Base-by-base conservation (phyloP, 257 asterid genomes). In the Solanum lycopersicoides region DNA sequence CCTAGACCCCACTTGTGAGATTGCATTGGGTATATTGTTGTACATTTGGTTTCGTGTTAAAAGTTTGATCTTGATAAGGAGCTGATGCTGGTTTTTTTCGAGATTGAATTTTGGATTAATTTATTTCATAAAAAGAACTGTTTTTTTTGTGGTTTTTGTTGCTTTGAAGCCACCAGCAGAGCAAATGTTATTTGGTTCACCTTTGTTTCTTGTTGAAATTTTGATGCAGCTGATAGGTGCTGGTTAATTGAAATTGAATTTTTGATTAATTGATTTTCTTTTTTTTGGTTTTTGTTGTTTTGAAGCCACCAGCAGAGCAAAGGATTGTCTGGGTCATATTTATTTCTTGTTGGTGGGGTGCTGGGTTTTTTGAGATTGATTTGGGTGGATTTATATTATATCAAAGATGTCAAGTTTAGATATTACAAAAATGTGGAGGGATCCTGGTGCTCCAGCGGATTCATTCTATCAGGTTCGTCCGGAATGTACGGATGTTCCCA, bases 391-490 rank as follows among this genome's bases (percentile, higher is more conserved):
- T 77, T 77, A 39, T 44, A 76, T 23, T 32, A 21, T 41, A 25
- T 77, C 35, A 44, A 42, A 80, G 44, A 80, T 80, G 85, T 4
- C 68, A 15, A 8, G 30, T 32, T 80, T 80, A 80, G 85, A 80
- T 50, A 80, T 86, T 86, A 34, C 71, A 21, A 77, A 86, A 53
- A 95, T 97, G 94, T 95, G 99, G 99, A 93, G 93, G 91, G 96
- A 89, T 74, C 91, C 90, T 37, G 98, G 99, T 83, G 91, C 98
- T 75, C 94, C 98, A 8, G 98, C 98, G 83, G 98, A 97, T 92
- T 92, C 98, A 20, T 97, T 91, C 90, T 97, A 97, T 89, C 91
- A 89, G 91, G 95, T 95, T 75, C 94, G 98, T 13, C 91, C 98
- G 41, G 99, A 97, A 89, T 97, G 95, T 87, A 87, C 89, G 5